A percentile compares a stretch with the other conserved stretches of the same genome.
These are phyloP conservation scores for Bipolaris zeicola DNA, from an alignment of 2,329 filamentous ascomycete genomes.

Conservation along the genomic window DNA sequence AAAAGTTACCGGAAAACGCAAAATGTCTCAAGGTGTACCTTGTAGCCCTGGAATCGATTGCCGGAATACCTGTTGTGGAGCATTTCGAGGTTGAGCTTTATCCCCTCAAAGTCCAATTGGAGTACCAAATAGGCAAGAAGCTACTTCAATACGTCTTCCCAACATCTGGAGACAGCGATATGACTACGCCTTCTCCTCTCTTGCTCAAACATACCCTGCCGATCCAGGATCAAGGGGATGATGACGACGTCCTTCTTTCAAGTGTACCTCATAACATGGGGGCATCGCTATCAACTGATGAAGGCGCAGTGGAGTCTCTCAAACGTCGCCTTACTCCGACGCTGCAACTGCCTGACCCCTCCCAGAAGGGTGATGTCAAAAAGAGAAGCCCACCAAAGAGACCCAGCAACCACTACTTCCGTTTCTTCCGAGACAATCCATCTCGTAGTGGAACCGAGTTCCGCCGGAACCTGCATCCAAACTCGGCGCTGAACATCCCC, in stretches of 20 bases:
- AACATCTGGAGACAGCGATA: conserved; percentile 61
- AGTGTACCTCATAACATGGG: conserved; percentile 23
- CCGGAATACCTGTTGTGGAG: conserved; percentile 95
- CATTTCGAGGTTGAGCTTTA: conserved; percentile 94
- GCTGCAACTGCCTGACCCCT: conserved; percentile 60
- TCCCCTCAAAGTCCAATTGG: conserved; percentile 90
- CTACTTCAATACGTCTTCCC: conserved; percentile 98
- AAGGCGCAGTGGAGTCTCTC: conserved; percentile 71
- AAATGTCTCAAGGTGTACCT: conserved; percentile 95
- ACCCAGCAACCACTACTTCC: conserved; percentile 42
- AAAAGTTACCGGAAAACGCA: conserved; percentile 62
- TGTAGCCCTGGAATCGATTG: conserved; percentile 98
- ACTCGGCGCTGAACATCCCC: conserved; percentile 22
- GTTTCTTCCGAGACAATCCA: conserved; percentile 42
- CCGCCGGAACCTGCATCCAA: conserved; percentile 41
- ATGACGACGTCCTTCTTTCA: conserved; percentile 50
- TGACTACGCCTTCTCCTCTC: conserved; percentile 67
- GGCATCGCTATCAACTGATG: conserved; percentile 30
- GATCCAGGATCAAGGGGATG: conserved; percentile 48
- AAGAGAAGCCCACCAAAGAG: conserved; percentile 31
- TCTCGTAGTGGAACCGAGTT: conserved; percentile 40
- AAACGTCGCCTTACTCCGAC: conserved; percentile 85
- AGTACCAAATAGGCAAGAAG: conserved; percentile 88
- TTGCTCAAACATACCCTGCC: conserved; percentile 59
- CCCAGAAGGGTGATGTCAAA: conserved; percentile 41